phyloP scores from a whole-genome alignment of 306 rosid genomes.

The Astragalus glycyphyllos region DNA sequence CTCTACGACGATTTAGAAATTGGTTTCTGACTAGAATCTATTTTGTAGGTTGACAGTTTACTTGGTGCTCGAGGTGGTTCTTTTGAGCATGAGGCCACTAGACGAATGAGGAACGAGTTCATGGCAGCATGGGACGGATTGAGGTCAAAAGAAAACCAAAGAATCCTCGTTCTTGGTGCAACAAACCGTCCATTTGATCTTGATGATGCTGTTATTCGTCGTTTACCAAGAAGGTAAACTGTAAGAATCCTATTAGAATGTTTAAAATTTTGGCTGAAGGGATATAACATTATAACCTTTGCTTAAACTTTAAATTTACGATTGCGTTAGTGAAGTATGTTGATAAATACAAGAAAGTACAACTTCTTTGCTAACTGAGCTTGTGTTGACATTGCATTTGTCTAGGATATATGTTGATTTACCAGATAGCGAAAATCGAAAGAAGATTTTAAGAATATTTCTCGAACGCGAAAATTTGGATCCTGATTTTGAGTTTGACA shows the following conservation, averaged over 20 bases:
- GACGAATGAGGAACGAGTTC: constrained; percentile 99
- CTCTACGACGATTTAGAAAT: background rate
- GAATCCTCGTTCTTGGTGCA: constrained; percentile 95
- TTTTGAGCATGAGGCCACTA: constrained; percentile 96
- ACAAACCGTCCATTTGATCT: constrained; percentile 98
- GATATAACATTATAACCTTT: no score
- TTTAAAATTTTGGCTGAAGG: constrained; percentile 29
- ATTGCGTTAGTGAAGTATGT: constrained; percentile 18
- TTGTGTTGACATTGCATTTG: constrained; percentile 33
- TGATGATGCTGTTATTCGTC: constrained; percentile 98
- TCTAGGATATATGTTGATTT: constrained; percentile 91
- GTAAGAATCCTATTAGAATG: background rate
- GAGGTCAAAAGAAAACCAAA: constrained; percentile 91
- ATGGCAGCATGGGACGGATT: constrained; percentile 99
- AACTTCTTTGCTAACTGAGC: constrained; percentile 30
- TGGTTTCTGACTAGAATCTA: constrained; percentile 41
- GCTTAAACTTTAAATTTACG: no score
- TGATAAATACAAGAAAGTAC: constrained; percentile 8
- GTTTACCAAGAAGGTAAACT: constrained; percentile 90
- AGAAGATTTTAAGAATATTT: constrained; percentile 88
- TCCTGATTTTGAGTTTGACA: constrained; percentile 68
- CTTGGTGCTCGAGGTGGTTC: constrained; percentile 99
- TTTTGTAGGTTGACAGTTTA: constrained; percentile 86
- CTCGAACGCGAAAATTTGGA: constrained; percentile 81
- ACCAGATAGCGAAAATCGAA: constrained; percentile 87